Evolutionary conservation across 2,329 filamentous ascomycete species (phyloP).

Genomic region (Epichloe scottii): DNA sequence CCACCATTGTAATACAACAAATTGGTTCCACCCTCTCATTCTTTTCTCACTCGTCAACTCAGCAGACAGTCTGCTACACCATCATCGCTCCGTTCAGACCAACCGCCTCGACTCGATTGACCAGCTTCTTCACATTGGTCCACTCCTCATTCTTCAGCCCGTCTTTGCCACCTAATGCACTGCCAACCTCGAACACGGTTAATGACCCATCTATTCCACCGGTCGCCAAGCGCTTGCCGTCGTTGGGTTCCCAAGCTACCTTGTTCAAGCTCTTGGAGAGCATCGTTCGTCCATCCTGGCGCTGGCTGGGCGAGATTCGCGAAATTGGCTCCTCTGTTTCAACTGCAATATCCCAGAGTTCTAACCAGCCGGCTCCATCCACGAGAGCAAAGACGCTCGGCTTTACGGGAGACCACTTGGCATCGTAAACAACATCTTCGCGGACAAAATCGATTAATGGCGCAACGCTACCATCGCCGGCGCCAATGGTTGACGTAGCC

Average conservation of each 20-base stretch:
- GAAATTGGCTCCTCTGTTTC: constrained; percentile 88
- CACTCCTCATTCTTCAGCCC: constrained; percentile 78
- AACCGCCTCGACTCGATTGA: constrained; percentile 60
- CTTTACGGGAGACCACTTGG: constrained; percentile 86
- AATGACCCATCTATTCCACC: constrained; percentile 86
- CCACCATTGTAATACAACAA: not conserved
- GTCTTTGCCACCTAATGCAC: constrained; percentile 73
- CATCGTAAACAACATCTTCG: constrained; percentile 95
- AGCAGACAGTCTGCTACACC: constrained; percentile 1
- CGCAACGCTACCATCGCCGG: constrained; percentile 41
- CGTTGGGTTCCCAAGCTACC: constrained; percentile 81
- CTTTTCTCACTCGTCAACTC: too few relatives aligned
- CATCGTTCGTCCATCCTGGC: constrained; percentile 53
- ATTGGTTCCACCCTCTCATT: not conserved
- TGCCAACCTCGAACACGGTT: constrained; percentile 85
- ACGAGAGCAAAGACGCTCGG: constrained; percentile 91
- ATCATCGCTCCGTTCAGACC: constrained; percentile 34
- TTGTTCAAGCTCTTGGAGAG: constrained; percentile 85
- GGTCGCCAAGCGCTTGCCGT: constrained; percentile 76
- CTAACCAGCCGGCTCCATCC: constrained; percentile 81
- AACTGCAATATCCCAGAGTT: constrained; percentile 88
- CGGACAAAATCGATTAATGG: constrained; percentile 84
- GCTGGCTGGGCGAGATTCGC: constrained; percentile 57
- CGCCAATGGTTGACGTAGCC: constrained; percentile 49
- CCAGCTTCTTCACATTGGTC: constrained; percentile 81